Evolutionary conservation across 169 alveolate genomes (phyloP), one percentile per base, ranked within the genome.

Genomic region (Miamiensis avidus): DNA sequence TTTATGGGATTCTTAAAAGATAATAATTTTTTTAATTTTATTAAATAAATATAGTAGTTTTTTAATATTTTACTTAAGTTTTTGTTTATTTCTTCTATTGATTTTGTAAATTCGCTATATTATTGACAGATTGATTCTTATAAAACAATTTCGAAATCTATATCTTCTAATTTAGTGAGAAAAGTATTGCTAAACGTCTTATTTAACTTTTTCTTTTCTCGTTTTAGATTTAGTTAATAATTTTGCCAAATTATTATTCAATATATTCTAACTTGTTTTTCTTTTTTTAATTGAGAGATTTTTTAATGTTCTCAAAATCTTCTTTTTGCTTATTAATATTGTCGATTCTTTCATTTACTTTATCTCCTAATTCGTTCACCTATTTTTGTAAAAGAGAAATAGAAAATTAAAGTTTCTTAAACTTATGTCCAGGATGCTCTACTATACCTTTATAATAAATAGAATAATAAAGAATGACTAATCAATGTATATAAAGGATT

Each of bases 391-490:
- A 34, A 49, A 79, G 64, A n/a, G 31, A 79, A 28, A 79, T 76
- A 0, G 84, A 79, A 49, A 34, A 34, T 26, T 79, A 30, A n/a
- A 34, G 16, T 29, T 79, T 79, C 64, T 34, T 34, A 79, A 79
- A 79, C 1, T 34, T 79, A 79, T 79, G 84, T 26, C 84, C 84
- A 16, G 84, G 64, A 64, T 79, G 84, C 4, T 34, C 29, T 11
- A 65, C 31, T 4, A 79, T 79, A 30, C 84, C 34, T 49, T 49
- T 28, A 15, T 20, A 49, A 49, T 11, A 49, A 49, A 49, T n/a
- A n/a, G n/a, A n/a, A n/a, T n/a, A n/a, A n/a, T n/a, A n/a, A n/a
- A n/a, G n/a, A n/a, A n/a, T n/a, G n/a, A n/a, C n/a, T n/a, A n/a
- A n/a, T n/a, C n/a, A n/a, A n/a, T n/a, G n/a, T n/a, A n/a, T n/a